These are phyloP conservation scores for Hymenoscyphus fraxineus DNA, from an alignment of 2,329 filamentous ascomycete genomes.

Conservation along the genomic window DNA sequence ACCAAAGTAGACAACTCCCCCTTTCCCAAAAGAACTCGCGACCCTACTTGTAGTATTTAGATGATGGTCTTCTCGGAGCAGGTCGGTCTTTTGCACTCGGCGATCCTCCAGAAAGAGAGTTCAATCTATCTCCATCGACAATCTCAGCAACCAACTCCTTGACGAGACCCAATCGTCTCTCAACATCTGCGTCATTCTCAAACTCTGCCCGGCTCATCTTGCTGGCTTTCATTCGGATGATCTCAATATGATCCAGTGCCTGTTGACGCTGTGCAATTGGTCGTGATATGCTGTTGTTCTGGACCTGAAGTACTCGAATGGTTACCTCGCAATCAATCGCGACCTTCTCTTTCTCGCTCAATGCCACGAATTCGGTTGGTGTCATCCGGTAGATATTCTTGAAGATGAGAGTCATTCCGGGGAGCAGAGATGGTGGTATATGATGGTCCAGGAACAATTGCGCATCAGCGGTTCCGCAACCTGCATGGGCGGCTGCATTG, in stretches of 20 bases:
- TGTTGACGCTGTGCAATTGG: conserved; percentile 46
- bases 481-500: neutral
- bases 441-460: neutral
- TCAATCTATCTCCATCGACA: no score
- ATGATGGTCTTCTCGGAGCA: no score
- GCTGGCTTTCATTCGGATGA: conserved; percentile 32
- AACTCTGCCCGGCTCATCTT: no score
- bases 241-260: conserved; percentile 46
- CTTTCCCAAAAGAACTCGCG: no score
- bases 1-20: no score
- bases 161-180: no score
- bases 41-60: no score
- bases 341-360: neutral
- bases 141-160: no score
- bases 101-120: no score
- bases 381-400: neutral
- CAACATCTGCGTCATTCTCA: no score
- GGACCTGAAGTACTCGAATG: neutral
- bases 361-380: neutral
- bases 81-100: no score
- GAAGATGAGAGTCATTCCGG: neutral
- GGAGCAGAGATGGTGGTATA: neutral
- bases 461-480: neutral
- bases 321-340: neutral
- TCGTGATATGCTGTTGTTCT: conserved; percentile 44